Evolutionary conservation across 768 basidiomycete genomes (phyloP).

Genomic region (Boletus patriciae): DNA sequence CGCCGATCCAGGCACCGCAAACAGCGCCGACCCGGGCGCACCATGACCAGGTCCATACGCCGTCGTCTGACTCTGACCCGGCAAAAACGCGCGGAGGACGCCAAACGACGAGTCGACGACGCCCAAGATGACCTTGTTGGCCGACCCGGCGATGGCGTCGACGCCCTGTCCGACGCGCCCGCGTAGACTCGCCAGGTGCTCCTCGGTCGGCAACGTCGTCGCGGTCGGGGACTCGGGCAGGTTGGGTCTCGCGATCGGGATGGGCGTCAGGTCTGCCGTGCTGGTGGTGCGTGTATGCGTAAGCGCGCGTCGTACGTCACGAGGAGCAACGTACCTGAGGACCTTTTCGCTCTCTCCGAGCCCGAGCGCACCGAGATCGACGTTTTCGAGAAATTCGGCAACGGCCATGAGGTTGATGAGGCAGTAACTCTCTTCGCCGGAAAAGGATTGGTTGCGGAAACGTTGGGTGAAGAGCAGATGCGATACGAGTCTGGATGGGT

Average conservation of each 20-base stretch:
- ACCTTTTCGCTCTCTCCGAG: slow-evolving; percentile 60
- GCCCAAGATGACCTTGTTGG: slow-evolving; percentile 73
- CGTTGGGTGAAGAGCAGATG: slow-evolving; percentile 41
- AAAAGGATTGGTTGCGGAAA: slow-evolving; percentile 31
- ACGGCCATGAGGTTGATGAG: slow-evolving; percentile 94
- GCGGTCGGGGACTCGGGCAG: slow-evolving; percentile 44
- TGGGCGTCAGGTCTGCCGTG: slow-evolving; percentile 78
- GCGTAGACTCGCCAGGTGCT: slow-evolving; percentile 57
- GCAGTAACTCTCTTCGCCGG: slow-evolving; percentile 85
- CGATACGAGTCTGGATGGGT: slow-evolving; percentile 77
- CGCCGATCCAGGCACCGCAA: background rate
- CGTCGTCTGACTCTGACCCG: slow-evolving; percentile 28
- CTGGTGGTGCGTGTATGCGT: slow-evolving; percentile 39
- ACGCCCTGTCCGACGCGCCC: slow-evolving; percentile 79
- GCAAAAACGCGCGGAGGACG: slow-evolving; percentile 78
- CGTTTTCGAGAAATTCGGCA: slow-evolving; percentile 93
- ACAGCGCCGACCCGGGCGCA: slow-evolving; percentile 11
- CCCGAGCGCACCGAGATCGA: slow-evolving; percentile 75
- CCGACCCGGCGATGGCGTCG: slow-evolving; percentile 77
- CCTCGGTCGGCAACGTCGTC: slow-evolving; percentile 42
- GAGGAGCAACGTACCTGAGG: slow-evolving; percentile 47
- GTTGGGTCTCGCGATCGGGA: slow-evolving; percentile 61
- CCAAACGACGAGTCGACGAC: slow-evolving; percentile 92
- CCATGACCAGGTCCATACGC: background rate
- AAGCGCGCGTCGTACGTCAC: background rate